Evolutionary conservation across 805 yeast species (phyloP).

Genomic region (Yamadazyma nakazawae): DNA sequence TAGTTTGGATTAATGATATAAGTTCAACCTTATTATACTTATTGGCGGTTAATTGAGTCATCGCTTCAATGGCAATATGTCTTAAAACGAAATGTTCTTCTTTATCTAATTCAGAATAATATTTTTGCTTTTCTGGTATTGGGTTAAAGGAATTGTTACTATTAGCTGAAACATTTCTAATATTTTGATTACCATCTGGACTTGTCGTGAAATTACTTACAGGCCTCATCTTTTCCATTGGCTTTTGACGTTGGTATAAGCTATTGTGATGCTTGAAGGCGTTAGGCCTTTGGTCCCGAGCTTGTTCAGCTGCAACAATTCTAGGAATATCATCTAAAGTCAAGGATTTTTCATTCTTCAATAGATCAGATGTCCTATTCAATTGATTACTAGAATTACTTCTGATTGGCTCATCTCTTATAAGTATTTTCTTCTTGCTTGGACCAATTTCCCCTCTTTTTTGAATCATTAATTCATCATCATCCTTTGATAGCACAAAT

Average conservation of each 20-base stretch:
- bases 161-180: background rate
- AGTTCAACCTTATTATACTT: conserved; percentile 34
- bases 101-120: conserved; percentile 62
- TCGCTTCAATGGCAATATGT: conserved; percentile 56
- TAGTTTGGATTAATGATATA: conserved; percentile 39
- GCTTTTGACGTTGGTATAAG: conserved; percentile 31
- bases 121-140: conserved; percentile 23
- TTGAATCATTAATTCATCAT: conserved; percentile 22
- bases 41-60: conserved; percentile 29
- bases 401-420: conserved; percentile 38
- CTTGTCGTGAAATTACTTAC: conserved; percentile 1
- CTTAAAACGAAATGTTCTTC: conserved; percentile 57
- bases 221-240: conserved; percentile 7
- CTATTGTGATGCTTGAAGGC: conserved; percentile 79
- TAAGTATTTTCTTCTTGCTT: conserved; percentile 22
- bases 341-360: conserved; percentile 77
- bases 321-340: conserved; percentile 96
- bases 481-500: conserved; percentile 22
- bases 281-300: conserved; percentile 87
- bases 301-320: conserved; percentile 95
- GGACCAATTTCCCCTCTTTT: conserved; percentile 14
- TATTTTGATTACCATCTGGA: background rate
- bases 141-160: background rate
- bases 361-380: conserved; percentile 64
- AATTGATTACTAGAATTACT: conserved; percentile 34